These are phyloP conservation scores for Auricularia cornea DNA, from an alignment of 768 basidiomycete genomes.

Conservation along the genomic window DNA sequence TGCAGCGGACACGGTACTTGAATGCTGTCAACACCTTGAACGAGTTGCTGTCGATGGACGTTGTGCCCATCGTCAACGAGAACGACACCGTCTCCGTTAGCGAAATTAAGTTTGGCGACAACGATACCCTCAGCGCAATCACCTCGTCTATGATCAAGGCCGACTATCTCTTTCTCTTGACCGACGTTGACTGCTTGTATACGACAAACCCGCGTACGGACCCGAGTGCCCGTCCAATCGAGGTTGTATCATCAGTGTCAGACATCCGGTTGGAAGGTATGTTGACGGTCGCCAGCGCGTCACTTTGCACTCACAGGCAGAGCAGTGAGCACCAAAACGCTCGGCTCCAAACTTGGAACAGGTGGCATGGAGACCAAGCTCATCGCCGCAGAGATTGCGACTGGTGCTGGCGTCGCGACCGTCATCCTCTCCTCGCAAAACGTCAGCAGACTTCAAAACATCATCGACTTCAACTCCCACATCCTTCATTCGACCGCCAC, in stretches of 20 bases:
- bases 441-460: constrained; percentile 64
- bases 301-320: neutral
- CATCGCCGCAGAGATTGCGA: constrained; percentile 96
- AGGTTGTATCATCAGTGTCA: constrained; percentile 74
- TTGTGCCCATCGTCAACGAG: constrained; percentile 97
- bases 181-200: constrained; percentile 94
- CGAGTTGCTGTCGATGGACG: constrained; percentile 86
- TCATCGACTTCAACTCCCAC: constrained; percentile 57
- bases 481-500: neutral
- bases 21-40: constrained; percentile 96
- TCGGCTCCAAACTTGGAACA: constrained; percentile 90
- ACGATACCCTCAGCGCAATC: constrained; percentile 95
- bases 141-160: constrained; percentile 97
- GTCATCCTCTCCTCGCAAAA: constrained; percentile 80
- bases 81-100: constrained; percentile 98
- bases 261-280: constrained; percentile 74
- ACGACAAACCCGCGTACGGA: constrained; percentile 93
- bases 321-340: constrained; percentile 82
- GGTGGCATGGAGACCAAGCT: constrained; percentile 99
- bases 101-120: constrained; percentile 99
- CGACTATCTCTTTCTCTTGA: constrained; percentile 92
- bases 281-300: constrained; percentile 10
- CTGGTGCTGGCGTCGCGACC: constrained; percentile 88
- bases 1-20: constrained; percentile 83
- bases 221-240: constrained; percentile 68